Evolutionary conservation across 1,284 basidiomycete species (phyloP).

Genomic region (Ceratobasidium sp.): DNA sequence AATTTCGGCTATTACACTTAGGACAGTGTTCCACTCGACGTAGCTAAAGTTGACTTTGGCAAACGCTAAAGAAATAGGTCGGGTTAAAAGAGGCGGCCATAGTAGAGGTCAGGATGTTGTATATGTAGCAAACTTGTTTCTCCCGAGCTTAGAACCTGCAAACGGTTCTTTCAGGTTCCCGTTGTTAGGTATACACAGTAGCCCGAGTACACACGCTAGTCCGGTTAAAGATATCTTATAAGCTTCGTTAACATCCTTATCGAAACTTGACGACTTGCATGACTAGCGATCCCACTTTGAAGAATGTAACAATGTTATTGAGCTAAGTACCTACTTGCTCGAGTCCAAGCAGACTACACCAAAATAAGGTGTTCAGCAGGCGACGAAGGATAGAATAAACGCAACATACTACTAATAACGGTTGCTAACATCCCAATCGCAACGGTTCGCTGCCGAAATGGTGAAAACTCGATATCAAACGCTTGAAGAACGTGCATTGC

Average conservation of each 20-base stretch:
- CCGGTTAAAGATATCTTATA: constrained; percentile 47
- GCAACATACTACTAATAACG: constrained; percentile 43
- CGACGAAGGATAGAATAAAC: not conserved
- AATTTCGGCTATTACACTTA: constrained; percentile 65
- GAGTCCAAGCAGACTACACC: constrained; percentile 45
- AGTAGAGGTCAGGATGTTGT: not conserved
- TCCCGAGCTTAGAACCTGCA: constrained; percentile 57
- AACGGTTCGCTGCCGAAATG: constrained; percentile 44
- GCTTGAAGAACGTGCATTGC: constrained; percentile 48
- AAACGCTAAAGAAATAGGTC: constrained; percentile 62
- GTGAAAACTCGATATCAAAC: constrained; percentile 45
- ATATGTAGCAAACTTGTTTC: constrained; percentile 51
- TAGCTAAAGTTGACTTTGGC: constrained; percentile 67
- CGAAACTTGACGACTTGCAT: constrained; percentile 40
- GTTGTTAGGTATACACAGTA: constrained; percentile 55
- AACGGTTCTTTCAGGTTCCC: constrained; percentile 61
- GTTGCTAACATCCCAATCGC: constrained; percentile 46
- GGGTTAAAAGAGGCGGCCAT: not conserved
- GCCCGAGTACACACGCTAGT: constrained; percentile 61
- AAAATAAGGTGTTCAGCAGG: not conserved
- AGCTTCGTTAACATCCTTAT: not conserved
- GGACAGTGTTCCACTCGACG: constrained; percentile 61
- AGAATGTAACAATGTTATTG: constrained; percentile 46
- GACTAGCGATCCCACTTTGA: constrained; percentile 48
- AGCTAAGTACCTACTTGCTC: constrained; percentile 49